Evolutionary conservation across 768 basidiomycete species (phyloP), one percentile per base, ranked within the genome.

Genomic region (Suillus americanus): DNA sequence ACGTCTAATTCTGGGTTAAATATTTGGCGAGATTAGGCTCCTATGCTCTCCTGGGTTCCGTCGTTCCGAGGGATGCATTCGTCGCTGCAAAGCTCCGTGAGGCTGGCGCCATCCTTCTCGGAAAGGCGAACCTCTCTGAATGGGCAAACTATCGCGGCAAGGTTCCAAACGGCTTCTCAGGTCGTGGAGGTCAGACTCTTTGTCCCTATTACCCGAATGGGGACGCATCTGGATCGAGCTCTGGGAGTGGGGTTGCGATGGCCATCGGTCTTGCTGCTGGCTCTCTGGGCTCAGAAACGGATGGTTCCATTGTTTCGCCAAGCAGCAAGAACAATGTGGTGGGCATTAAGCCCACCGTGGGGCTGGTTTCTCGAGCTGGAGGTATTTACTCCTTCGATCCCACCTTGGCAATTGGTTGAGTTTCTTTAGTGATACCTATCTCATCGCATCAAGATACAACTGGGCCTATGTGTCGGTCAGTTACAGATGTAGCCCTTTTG

Each of bases 401-500:
- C 12, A 51, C 6, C 13, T 40, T 16, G 46, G 23, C 65, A 54
- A 14, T 60, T 8, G 18, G 8, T 33, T 59, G 14, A 12, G 14
- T 45, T 60, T 25, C 61, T 55, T 14, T 60, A 86, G 86, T 87
- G 5, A 75, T 87, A 35, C 87, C 87, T 3, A 84, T 86, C 6
- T 86, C 85, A 1, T 74, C 73, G 20, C 81, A 86, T 66, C 86
- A 86, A 71, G 87, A 88, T 66, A 83, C 86, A 2, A 80, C 87
- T 3, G 87, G 87, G 0, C 86, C 87, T 0, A 80, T 89, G 65
- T 74, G 83, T 3, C 79, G 86, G 7, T 83, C 84, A 3, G 64
- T 87, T 28, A 70, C 83, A 0, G 87, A 88, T 63, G 85, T 82
- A 0, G 86, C 86, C 0, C 79, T 83, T 41, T 79, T 88, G 1